phyloP scores from a whole-genome alignment of 139 green algal genomes.

The Haematococcus lacustris region DNA sequence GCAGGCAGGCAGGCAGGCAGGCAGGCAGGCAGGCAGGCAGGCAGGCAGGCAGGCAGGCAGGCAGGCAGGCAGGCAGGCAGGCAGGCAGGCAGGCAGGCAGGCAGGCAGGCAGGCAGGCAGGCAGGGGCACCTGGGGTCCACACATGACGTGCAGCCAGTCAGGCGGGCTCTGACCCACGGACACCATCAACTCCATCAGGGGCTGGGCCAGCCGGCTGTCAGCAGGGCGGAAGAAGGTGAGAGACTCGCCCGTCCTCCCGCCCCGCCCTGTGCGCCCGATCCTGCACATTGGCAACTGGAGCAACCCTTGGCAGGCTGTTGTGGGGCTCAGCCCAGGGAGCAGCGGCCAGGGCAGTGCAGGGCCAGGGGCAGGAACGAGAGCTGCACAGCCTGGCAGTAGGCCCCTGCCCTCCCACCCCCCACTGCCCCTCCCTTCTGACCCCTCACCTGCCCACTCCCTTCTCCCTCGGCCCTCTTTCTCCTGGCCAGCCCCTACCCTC shows the following conservation, averaged over 20 bases:
- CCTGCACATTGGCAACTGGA: slow-evolving; percentile 27
- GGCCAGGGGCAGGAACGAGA: neutral
- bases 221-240: slow-evolving; percentile 59
- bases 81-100: neutral
- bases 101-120: slow-evolving; percentile 31
- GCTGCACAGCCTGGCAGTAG: neutral
- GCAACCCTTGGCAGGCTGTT: neutral
- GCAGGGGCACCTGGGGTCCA: neutral
- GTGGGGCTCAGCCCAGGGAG: neutral
- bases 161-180: slow-evolving; percentile 40
- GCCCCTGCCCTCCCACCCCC: neutral
- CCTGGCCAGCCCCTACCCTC: neutral
- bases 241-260: slow-evolving; percentile 52
- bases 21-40: neutral
- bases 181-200: slow-evolving; percentile 46
- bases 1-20: neutral
- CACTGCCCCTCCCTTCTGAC: neutral
- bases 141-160: slow-evolving; percentile 19
- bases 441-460: neutral
- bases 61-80: neutral
- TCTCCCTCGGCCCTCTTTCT: neutral
- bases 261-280: slow-evolving; percentile 73
- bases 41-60: neutral
- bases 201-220: slow-evolving; percentile 42
- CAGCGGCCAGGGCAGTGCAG: neutral